Evolutionary conservation across 2,329 filamentous ascomycete genomes (phyloP), one percentile per base, ranked within the genome.

Genomic region (Talaromyces sp.): DNA sequence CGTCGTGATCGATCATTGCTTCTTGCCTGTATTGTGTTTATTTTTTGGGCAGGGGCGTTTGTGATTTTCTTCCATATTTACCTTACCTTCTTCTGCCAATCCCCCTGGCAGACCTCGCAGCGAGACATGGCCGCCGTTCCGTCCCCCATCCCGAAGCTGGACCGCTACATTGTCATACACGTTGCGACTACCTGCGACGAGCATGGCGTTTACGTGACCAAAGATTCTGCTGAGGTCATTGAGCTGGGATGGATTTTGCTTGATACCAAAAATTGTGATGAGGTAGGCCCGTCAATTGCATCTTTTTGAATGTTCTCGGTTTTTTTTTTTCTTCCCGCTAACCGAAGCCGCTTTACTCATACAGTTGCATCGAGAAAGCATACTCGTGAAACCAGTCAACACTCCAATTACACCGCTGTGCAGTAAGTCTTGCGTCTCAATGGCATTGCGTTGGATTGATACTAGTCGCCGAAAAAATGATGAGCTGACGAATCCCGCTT

Each of bases 101-200:
- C 69, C 62, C 53, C 59, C 49, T 67, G 47, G 51, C 60, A 45
- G 67, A 62, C 58, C 65, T 63, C 58, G 31, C 69, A 68, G 68
- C 71, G 74, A 76, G 67, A 59, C 62, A 80, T 83, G 81, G 79
- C 81, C 67, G 75, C 77, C 75, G 74, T 78, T 70, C 77, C 77
- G 74, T 75, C 79, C 69, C 77, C 84, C 83, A 86, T 87, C 72
- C 85, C 89, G 72, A 90, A 90, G 81, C 87, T 97, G 81, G 95
- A 99, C 83, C 91, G 94, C 79, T 99, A 97, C 82, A 91, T 97
- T 71, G 92, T 99, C 75, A 97, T 98, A 78, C 95, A 99, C 81
- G 94, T 98, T 76, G 95, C 95, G 69, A 99, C 95, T 40, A 99
- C 95, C 72, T 99, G 95, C 82, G 95, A 99, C 80, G 95, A 99